Evolutionary conservation across 805 yeast species (phyloP), one percentile per base, ranked within the genome.

Genomic region (Ogataea saltuana): DNA sequence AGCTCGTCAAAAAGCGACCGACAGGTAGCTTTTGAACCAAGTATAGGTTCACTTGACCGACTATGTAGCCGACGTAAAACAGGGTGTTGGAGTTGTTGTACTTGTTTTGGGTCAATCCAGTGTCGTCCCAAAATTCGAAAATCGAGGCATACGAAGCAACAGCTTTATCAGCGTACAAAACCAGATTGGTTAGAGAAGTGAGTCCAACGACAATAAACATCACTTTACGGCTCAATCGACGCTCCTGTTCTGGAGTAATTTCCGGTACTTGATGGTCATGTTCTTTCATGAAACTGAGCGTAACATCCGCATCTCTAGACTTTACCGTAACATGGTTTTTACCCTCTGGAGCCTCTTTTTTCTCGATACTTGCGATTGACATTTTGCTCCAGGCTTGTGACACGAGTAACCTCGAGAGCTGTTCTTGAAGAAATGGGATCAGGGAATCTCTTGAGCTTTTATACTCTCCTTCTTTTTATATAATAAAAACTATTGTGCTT

Each of bases 11-110:
- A 20, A 64, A 62, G 41, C 72, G 75, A 4, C 76, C 78, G n/a
- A 67, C 1, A 76, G 4, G 78, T 69, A 4, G 75, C 76, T 50
- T 78, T 76, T 57, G 77, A 81, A 57, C 74, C 68, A 53, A 69
- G 75, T 57, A 15, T 69, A 48, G 46, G 69, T 48, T 56, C 73
- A 65, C 12, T 68, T 37, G 44, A 69, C 64, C 4, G 68, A 69
- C 57, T 7, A 67, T 54, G 48, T 61, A 72, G 3, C 78, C 80
- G 18, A 68, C 75, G 49, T 74, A 74, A 50, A 74, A 75, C 9
- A 75, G 42, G 1, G 79, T 70, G 51, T 72, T 74, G 13, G 71
- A 61, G 44, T 71, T 69, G 53, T 70, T 69, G 55, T 71, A 75
- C 35, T 63, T 63, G 41, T 62, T 49, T 47, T 70, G 70, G 15